Conservation (phyloP, 1,139 yeast genomes). For the Blastobotrys elegans region DNA sequence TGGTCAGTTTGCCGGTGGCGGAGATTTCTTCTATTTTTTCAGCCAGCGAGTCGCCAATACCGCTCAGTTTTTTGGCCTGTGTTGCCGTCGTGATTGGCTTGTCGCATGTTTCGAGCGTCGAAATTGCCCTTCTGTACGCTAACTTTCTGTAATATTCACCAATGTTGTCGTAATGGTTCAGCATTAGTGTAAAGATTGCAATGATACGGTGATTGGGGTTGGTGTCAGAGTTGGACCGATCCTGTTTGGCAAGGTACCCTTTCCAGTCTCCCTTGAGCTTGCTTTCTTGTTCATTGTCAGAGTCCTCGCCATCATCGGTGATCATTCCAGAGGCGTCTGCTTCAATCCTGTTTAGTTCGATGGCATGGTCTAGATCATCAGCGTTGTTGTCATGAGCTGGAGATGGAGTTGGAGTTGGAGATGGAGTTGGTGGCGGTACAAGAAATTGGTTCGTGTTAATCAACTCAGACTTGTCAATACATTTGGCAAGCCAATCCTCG, state of each 20-base stretch:
- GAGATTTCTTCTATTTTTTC: constrained; percentile 45
- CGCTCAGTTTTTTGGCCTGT: constrained; percentile 40
- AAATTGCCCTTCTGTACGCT: constrained; percentile 45
- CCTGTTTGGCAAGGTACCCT: constrained; percentile 5
- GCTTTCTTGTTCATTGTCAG: constrained; percentile 1
- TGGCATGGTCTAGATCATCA: constrained; percentile 1
- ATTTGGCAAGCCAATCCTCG: constrained; percentile 38
- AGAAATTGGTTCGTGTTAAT: not conserved
- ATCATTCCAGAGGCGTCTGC: not conserved
- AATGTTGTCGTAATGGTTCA: constrained; percentile 35
- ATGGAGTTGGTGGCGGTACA: not conserved
- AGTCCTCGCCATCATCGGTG: not conserved
- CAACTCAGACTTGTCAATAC: constrained; percentile 32
- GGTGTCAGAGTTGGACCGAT: not conserved
- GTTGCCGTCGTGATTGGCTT: constrained; percentile 35
- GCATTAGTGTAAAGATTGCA: constrained; percentile 36
- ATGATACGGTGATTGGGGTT: constrained; percentile 38
- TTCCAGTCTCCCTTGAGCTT: constrained; percentile 9
- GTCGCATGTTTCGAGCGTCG: constrained; percentile 32
- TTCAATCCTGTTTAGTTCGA: constrained; percentile 4
- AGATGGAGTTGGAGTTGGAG: too few species aligned
- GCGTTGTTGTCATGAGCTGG: too few species aligned
- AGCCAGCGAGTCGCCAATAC: constrained; percentile 44
- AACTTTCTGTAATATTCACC: constrained; percentile 42
- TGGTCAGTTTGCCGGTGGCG: constrained; percentile 38